Evolutionary conservation across 2,329 filamentous ascomycete species (phyloP).

Genomic region (Cordyceps pruinosa): DNA sequence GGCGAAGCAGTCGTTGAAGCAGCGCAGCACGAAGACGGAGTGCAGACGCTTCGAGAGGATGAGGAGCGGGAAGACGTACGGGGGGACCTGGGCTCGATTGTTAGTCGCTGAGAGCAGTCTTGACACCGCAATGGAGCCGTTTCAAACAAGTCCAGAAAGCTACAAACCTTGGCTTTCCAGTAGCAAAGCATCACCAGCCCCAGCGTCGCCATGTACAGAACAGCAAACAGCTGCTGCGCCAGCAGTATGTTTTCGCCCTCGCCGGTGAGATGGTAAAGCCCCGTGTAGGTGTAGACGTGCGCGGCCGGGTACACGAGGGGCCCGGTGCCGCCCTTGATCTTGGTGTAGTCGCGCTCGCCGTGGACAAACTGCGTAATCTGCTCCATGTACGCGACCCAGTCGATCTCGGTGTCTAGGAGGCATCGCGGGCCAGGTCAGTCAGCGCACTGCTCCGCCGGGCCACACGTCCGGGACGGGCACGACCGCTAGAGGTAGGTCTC

Average conservation of each 20-base stretch:
- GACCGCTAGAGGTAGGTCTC: too few relatives aligned
- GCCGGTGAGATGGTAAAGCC: constrained; percentile 71
- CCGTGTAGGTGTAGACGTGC: constrained; percentile 86
- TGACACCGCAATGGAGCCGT: too few relatives aligned
- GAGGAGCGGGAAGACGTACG: constrained; percentile 80
- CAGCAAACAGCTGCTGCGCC: constrained; percentile 79
- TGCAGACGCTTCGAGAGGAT: constrained; percentile 87
- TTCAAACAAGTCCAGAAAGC: too few relatives aligned
- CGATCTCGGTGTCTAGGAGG: constrained; percentile 96
- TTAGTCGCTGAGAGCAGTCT: constrained; percentile 8
- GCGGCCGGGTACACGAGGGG: constrained; percentile 91
- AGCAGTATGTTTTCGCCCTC: constrained; percentile 66
- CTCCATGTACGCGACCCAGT: constrained; percentile 96
- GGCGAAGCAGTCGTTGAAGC: constrained; percentile 95
- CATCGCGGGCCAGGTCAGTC: not conserved
- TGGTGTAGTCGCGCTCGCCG: constrained; percentile 83
- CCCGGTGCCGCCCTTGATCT: constrained; percentile 81
- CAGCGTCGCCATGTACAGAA: constrained; percentile 70
- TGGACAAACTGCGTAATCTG: constrained; percentile 72
- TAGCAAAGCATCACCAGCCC: constrained; percentile 79
- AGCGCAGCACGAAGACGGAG: constrained; percentile 83
- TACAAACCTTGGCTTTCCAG: constrained; percentile 56
- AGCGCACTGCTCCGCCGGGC: too few relatives aligned
- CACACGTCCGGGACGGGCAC: too few relatives aligned
- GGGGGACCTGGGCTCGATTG: constrained; percentile 55